Conservation (phyloP, 2,329 filamentous ascomycete species). For the Phyllosticta ampelicida region DNA sequence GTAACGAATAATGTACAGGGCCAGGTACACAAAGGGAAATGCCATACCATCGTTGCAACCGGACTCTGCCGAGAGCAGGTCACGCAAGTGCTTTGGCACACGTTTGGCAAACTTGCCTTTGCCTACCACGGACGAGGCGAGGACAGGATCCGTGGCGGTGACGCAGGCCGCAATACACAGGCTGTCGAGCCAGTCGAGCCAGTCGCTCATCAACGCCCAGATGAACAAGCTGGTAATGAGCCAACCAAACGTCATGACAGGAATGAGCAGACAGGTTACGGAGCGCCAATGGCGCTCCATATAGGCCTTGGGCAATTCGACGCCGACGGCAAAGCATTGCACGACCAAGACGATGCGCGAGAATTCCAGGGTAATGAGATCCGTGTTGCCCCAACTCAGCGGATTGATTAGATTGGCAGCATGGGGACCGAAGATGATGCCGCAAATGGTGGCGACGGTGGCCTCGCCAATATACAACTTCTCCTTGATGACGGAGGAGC, state of each 20-base stretch:
- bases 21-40: slow-evolving; percentile 92
- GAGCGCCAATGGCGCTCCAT: slow-evolving; percentile 98
- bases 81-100: slow-evolving; percentile 93
- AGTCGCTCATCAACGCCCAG: slow-evolving; percentile 71
- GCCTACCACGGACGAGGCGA: slow-evolving; percentile 94
- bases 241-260: slow-evolving; percentile 97
- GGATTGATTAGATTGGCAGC: slow-evolving; percentile 71
- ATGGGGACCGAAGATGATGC: slow-evolving; percentile 81
- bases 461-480: slow-evolving; percentile 97
- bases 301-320: slow-evolving; percentile 84
- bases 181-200: slow-evolving; percentile 80
- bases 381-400: slow-evolving; percentile 66
- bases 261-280: slow-evolving; percentile 74
- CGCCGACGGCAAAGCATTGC: slow-evolving; percentile 84
- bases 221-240: slow-evolving; percentile 85
- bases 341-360: slow-evolving; percentile 82
- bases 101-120: slow-evolving; percentile 98
- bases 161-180: slow-evolving; percentile 84
- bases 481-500: slow-evolving; percentile 96
- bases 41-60: slow-evolving; percentile 99
- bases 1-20: slow-evolving; percentile 81
- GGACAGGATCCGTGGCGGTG: slow-evolving; percentile 90
- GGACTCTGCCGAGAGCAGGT: slow-evolving; percentile 89
- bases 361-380: slow-evolving; percentile 81
- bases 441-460: slow-evolving; percentile 80